Percentiles rank a stretch among this genome's conserved stretches.
These are phyloP conservation scores for Dispira simplex DNA, from an alignment of 192 early-diverging fungal genomes.

Conservation along the genomic window DNA sequence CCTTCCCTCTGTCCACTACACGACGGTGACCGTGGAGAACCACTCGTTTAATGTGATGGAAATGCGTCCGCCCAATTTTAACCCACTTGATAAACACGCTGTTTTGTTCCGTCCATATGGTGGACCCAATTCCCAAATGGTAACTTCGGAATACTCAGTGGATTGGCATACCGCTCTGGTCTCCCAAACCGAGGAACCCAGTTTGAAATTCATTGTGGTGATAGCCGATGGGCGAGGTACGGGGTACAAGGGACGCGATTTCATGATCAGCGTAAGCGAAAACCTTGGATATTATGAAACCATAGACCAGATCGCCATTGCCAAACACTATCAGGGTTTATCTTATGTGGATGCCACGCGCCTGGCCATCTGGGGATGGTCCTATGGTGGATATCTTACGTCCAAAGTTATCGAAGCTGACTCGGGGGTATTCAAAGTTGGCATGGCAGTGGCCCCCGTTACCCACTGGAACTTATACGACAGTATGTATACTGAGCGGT, in stretches of 20 bases:
- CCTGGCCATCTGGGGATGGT: conserved; percentile 96
- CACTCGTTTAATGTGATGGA: conserved; percentile 65
- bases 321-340: conserved; percentile 39
- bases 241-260: conserved; percentile 68
- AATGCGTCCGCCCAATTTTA: conserved; percentile 65
- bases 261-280: conserved; percentile 53
- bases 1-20: conserved; percentile 35
- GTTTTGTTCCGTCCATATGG: conserved; percentile 81
- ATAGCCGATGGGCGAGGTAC: conserved; percentile 85
- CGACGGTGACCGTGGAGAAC: conserved; percentile 27
- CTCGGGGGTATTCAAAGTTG: conserved; percentile 63
- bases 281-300: conserved; percentile 72
- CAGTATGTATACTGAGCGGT: conserved; percentile 91
- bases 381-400: conserved; percentile 83
- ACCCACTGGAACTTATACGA: conserved; percentile 85
- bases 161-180: conserved; percentile 57
- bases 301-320: conserved; percentile 76
- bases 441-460: conserved; percentile 92
- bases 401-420: conserved; percentile 74
- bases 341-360: conserved; percentile 63
- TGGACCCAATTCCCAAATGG: conserved; percentile 80
- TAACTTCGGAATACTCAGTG: conserved; percentile 43
- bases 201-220: conserved; percentile 49
- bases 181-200: conserved; percentile 29
- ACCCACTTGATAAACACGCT: conserved; percentile 57